Evolutionary conservation across 441 rosid genomes (phyloP).

Genomic region (Jatropha podagrica): DNA sequence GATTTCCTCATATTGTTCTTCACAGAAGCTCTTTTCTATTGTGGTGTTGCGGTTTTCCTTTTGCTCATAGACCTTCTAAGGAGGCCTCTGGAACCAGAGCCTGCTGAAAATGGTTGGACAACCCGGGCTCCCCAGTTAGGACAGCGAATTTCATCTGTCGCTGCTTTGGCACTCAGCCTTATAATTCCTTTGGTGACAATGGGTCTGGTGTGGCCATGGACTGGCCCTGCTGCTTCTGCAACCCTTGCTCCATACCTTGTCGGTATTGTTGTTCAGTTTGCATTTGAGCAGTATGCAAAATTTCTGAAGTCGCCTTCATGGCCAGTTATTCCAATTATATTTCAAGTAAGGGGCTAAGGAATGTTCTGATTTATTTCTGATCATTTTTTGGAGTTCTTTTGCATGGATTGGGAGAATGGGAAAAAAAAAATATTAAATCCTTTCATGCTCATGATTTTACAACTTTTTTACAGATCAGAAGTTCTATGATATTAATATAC

Average conservation of each 20-base stretch:
- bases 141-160: constrained; percentile 79
- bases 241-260: constrained; percentile 97
- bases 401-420: neutral
- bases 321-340: constrained; percentile 75
- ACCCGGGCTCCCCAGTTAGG: constrained; percentile 48
- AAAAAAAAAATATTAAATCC: neutral
- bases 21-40: constrained; percentile 94
- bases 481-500: neutral
- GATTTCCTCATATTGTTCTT: constrained; percentile 97
- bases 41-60: constrained; percentile 77
- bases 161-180: constrained; percentile 83
- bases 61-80: constrained; percentile 59
- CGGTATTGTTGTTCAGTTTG: constrained; percentile 89
- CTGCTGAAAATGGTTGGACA: constrained; percentile 24
- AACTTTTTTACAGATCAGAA: constrained; percentile 1
- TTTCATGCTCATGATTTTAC: constrained; percentile 1
- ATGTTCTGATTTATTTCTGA: constrained; percentile 10
- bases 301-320: constrained; percentile 72
- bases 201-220: constrained; percentile 99
- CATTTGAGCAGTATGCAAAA: constrained; percentile 87
- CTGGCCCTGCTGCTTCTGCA: constrained; percentile 99
- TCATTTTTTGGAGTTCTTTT: constrained; percentile 6
- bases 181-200: constrained; percentile 93
- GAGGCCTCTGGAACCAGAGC: constrained; percentile 40
- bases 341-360: constrained; percentile 59